Evolutionary conservation across 345 rosid genomes (phyloP), one percentile per base, ranked within the genome.

Genomic region (Salix exigua): DNA sequence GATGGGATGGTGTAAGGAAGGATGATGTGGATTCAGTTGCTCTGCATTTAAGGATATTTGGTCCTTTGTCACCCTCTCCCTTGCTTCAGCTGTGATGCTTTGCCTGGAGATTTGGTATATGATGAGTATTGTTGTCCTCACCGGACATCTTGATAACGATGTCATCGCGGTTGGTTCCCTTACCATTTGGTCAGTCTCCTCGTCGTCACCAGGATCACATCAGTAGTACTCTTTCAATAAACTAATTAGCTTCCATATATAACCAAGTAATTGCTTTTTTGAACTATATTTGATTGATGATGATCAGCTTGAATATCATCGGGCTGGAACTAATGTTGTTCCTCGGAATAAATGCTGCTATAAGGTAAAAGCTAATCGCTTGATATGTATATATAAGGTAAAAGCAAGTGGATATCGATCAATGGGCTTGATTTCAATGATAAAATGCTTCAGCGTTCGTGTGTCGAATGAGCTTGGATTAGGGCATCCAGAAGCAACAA

Each of bases 41-140:
- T 51, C 78, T 30, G 94, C 97, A 0, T 91, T 92, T 73, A 80
- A 70, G 69, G 96, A 92, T 13, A 80, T 92, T 6, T 91, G 96
- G 94, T 87, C 83, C 2, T 92, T 92, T 44, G 92, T 92, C 71
- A 78, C 88, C 80, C 93, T 94, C 51, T 94, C 96, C 5, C 71
- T 89, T 64, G 93, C 93, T 19, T 94, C 96, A 0, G 97, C 92
- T 63, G 85, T 92, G 28, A 94, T 94, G 96, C 91, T 91, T 51
- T 94, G 97, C 82, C 82, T 94, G 31, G 97, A 94, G 77, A 2
- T 94, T 37, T 92, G 96, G 96, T 92, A 94, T 73, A 88, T 92
- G 91, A 92, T 88, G 96, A 91, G 94, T 66, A 84, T 91, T 71
- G 87, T 84, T 42, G 79, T 94, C 66, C 95, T 91, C 44, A 86